Conservation (phyloP, 2,329 filamentous ascomycete genomes). For the Microsporum canis region DNA sequence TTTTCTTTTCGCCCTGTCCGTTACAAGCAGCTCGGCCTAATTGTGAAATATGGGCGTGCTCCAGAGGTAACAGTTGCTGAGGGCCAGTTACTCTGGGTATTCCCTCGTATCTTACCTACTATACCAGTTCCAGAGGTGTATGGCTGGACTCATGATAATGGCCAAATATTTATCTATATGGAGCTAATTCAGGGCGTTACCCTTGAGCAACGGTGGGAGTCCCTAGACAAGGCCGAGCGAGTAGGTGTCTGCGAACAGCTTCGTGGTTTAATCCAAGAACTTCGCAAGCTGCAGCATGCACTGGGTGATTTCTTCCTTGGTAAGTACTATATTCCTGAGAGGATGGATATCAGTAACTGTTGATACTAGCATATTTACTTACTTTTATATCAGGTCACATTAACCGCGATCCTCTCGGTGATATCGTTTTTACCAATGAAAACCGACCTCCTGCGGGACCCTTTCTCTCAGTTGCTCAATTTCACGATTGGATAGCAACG, state of each 20-base stretch:
- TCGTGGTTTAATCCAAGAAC: slow-evolving; percentile 8
- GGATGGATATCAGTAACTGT: neutral
- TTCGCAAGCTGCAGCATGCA: slow-evolving; percentile 17
- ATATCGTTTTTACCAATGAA: slow-evolving; percentile 16
- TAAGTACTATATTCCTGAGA: slow-evolving; percentile 4
- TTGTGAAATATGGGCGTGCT: slow-evolving; percentile 18
- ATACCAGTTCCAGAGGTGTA: slow-evolving; percentile 29
- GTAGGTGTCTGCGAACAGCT: slow-evolving; percentile 13
- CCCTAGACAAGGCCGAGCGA: slow-evolving; percentile 12
- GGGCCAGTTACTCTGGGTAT: slow-evolving; percentile 17
- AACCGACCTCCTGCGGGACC: slow-evolving; percentile 20
- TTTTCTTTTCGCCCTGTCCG: slow-evolving; percentile 9
- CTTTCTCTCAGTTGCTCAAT: slow-evolving; percentile 21
- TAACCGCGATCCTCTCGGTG: slow-evolving; percentile 14
- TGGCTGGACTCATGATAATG: slow-evolving; percentile 23
- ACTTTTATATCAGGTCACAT: slow-evolving; percentile 14
- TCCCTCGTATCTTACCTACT: slow-evolving; percentile 14
- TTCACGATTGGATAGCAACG: slow-evolving; percentile 22
- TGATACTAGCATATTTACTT: neutral
- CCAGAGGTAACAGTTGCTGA: slow-evolving; percentile 14
- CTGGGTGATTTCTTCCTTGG: slow-evolving; percentile 16
- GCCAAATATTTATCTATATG: slow-evolving; percentile 25
- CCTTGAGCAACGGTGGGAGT: slow-evolving; percentile 19
- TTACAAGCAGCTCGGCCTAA: slow-evolving; percentile 13
- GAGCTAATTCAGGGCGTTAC: slow-evolving; percentile 21